phyloP scores from a whole-genome alignment of 495 filamentous ascomycete species.

The Penicillium fimorum region DNA sequence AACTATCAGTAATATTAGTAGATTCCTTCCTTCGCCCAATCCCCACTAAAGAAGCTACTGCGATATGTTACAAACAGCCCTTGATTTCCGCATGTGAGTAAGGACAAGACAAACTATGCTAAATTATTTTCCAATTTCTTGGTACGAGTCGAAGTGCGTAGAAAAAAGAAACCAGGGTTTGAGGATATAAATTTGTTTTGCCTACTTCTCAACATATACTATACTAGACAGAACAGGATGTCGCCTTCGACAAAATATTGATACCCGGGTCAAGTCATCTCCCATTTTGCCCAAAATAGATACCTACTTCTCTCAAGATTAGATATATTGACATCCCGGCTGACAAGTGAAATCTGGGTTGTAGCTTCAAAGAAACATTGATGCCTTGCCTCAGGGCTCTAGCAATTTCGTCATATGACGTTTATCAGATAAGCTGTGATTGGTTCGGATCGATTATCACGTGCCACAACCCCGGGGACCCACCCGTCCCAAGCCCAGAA shows the following conservation, averaged over 20 bases:
- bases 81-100: no score
- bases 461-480: neutral
- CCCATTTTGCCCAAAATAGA: neutral
- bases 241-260: neutral
- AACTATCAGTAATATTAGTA: neutral
- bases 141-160: no score
- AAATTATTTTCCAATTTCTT: no score
- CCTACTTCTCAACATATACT: neutral
- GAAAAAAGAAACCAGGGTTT: no score
- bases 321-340: neutral
- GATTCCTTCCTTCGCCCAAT: neutral
- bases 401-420: neutral
- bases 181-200: no score
- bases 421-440: neutral
- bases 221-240: neutral
- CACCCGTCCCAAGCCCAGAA: neutral
- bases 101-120: no score
- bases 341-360: neutral
- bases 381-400: neutral
- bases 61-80: neutral
- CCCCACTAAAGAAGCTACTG: neutral
- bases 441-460: neutral
- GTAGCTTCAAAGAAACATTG: neutral
- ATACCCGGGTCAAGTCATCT: neutral
- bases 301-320: neutral